Evolutionary conservation across 2,329 filamentous ascomycete species (phyloP), one percentile per base, ranked within the genome.

Genomic region (Ophiocordyceps unilateralis): DNA sequence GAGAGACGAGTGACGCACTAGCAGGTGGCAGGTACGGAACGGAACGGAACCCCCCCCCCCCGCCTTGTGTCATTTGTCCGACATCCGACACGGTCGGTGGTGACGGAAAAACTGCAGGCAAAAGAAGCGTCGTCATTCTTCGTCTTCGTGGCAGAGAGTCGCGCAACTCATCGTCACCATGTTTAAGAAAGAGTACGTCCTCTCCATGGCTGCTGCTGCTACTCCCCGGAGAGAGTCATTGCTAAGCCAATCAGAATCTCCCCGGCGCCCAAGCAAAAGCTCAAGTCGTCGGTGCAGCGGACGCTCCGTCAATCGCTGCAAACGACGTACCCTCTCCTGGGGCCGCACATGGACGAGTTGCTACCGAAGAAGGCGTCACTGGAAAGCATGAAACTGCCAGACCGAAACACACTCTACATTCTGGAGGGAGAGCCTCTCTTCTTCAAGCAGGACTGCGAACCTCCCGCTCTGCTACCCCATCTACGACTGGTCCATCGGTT

Each of bases 211-310:
- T 17, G 36, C 23, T 43, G 40, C 11, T 37, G 12, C 34, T 19
- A 3, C 12, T 11, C 17, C 10, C 21, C 14, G 6, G 4, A 9
- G 3, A n/a, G 4, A n/a, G 8, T 14, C 32, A 8, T 14, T 3
- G 40, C 34, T 34, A 39, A 44, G 26, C 26, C 5, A 24, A 28
- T 20, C 55, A 89, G 83, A 51, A 78, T 94, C 60, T 68, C 78
- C 54, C 67, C 81, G 22, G 77, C 82, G 51, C 80, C 84, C 44
- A 93, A 91, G 67, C 86, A 87, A 53, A 96, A 96, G 71, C 85
- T 96, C 64, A 98, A 96, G 68, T 95, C 89, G 50, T 94, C 87
- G 21, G 85, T 86, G 44, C 88, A 95, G 68, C 84, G 91, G 56
- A 76, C 70, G 49, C 80, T 98, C 54, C 84, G 91, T 53, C 72